Conservation (phyloP, 345 rosid species). For the Populus tremula region DNA sequence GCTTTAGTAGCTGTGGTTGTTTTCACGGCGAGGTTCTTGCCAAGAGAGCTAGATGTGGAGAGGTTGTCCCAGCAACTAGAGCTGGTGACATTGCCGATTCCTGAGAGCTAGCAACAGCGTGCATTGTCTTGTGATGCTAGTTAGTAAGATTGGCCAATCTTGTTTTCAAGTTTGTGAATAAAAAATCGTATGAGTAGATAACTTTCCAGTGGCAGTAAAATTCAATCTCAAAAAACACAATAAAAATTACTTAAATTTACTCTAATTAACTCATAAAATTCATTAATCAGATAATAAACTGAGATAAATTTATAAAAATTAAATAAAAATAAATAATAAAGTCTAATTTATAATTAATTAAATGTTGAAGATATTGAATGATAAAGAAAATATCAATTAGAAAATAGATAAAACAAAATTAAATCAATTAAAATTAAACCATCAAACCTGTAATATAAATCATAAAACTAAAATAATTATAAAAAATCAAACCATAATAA, state of each 20-base stretch:
- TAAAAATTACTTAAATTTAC: too few relatives aligned
- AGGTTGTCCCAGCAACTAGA: slow-evolving; percentile 32
- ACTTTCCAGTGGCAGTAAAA: slow-evolving; percentile 1
- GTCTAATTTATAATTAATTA: too few relatives aligned
- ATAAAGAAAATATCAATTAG: too few relatives aligned
- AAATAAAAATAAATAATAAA: too few relatives aligned
- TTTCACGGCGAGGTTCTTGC: too few relatives aligned
- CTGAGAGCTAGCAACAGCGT: not conserved
- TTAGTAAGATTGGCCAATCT: not conserved
- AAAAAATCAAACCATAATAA: accelerated
- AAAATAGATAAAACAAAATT: too few relatives aligned
- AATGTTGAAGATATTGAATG: too few relatives aligned
- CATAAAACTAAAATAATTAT: accelerated
- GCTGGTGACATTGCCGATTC: slow-evolving; percentile 30
- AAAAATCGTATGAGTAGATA: slow-evolving; percentile 14
- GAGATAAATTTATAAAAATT: too few relatives aligned
- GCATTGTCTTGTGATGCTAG: not conserved
- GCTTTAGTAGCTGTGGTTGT: too few relatives aligned
- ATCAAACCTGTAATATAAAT: accelerated
- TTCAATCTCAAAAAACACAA: too few relatives aligned
- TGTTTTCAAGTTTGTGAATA: not conserved
- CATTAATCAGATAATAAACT: accelerated
- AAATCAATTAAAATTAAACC: accelerated
- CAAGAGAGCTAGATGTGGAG: slow-evolving; percentile 33
- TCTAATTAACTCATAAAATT: too few relatives aligned